Evolutionary conservation across 176 grass and related monocot genomes (phyloP).

Genomic region (Stipa capillata): DNA sequence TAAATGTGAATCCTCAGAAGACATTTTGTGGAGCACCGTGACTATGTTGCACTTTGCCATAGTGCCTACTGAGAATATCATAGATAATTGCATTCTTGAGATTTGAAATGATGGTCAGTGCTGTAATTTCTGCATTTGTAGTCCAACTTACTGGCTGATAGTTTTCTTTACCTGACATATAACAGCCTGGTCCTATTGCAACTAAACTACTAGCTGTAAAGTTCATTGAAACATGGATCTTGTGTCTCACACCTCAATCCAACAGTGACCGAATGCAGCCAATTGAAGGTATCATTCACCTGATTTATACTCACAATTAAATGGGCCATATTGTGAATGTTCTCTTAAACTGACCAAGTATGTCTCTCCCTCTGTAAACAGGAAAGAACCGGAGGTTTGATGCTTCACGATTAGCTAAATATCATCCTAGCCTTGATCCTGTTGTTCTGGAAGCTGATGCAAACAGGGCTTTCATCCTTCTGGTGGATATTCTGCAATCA

Average conservation of each 20-base stretch:
- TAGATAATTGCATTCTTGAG: constrained; percentile 1
- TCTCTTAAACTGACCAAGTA: constrained; percentile 9
- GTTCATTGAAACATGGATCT: constrained; percentile 78
- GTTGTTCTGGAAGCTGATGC: constrained; percentile 68
- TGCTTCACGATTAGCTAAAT: constrained; percentile 48
- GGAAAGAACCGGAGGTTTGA: constrained; percentile 58
- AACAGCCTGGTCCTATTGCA: constrained; percentile 57
- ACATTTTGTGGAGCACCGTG: not conserved
- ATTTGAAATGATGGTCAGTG: constrained; percentile 11
- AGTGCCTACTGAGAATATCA: not conserved
- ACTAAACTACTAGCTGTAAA: constrained; percentile 75
- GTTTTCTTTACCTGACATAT: constrained; percentile 22
- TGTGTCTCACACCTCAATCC: constrained; percentile 56
- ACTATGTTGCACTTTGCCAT: not conserved
- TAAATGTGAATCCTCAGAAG: constrained; percentile 6
- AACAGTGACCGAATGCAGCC: constrained; percentile 28
- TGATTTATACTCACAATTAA: constrained; percentile 11
- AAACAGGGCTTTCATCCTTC: constrained; percentile 49
- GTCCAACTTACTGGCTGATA: constrained; percentile 24
- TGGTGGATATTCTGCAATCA: constrained; percentile 75
- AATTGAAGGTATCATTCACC: constrained; percentile 38
- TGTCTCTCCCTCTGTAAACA: constrained; percentile 35
- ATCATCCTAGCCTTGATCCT: constrained; percentile 56
- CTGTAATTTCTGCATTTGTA: constrained; percentile 2
- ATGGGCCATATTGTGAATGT: not conserved